phyloP scores from a whole-genome alignment of 139 green algal species.

The Chlamydomonas asymmetrica region DNA sequence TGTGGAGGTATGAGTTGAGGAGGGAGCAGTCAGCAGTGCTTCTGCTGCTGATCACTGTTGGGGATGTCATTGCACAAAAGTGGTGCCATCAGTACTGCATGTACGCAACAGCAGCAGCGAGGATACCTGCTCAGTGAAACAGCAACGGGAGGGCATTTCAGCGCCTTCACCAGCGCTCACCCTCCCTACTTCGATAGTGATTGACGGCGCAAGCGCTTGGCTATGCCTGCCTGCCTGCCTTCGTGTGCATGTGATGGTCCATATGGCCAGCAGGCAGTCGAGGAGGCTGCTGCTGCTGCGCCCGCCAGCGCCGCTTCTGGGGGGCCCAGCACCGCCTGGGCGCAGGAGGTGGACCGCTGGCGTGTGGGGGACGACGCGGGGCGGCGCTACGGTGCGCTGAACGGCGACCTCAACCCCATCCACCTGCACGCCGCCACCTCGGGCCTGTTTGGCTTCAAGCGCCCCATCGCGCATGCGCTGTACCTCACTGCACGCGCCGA shows the following conservation, averaged over 20 bases:
- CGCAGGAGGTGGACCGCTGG: slow-evolving; percentile 31
- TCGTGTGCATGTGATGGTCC: neutral
- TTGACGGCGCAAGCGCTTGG: too few species aligned
- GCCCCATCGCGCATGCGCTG: slow-evolving; percentile 63
- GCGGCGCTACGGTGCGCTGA: slow-evolving; percentile 50
- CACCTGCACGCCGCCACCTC: slow-evolving; percentile 41
- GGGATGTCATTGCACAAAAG: too few species aligned
- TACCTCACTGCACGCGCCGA: slow-evolving; percentile 51
- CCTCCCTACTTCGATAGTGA: too few species aligned
- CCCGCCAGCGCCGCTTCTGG: neutral
- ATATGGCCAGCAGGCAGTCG: neutral
- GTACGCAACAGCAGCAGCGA: too few species aligned
- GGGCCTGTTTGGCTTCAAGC: slow-evolving; percentile 62
- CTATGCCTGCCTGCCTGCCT: neutral
- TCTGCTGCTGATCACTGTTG: too few species aligned
- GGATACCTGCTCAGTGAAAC: too few species aligned
- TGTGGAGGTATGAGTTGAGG: too few species aligned
- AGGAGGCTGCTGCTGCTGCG: neutral
- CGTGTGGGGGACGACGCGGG: slow-evolving; percentile 39
- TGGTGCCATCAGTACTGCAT: too few species aligned
- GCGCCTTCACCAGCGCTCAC: too few species aligned
- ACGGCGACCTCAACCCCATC: slow-evolving; percentile 61
- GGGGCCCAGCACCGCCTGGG: too few species aligned
- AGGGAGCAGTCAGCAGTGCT: too few species aligned
- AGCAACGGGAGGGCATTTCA: too few species aligned